Percentiles rank a stretch among this genome's conserved stretches.
These are phyloP conservation scores for Hsuehochloa calcarea DNA, from an alignment of 176 grass and related monocot species.

Conservation along the genomic window DNA sequence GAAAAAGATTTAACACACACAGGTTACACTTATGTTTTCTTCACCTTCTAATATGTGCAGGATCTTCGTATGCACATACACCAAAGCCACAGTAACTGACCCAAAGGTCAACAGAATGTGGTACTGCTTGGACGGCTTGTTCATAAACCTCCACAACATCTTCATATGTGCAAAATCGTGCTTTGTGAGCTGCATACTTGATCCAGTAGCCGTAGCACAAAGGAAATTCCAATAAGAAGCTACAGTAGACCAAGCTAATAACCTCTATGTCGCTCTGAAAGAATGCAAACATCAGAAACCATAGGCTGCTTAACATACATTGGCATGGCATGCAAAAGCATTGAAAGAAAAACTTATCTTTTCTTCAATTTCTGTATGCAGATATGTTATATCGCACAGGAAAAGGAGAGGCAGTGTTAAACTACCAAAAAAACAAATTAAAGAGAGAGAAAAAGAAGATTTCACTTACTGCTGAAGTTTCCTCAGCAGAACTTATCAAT, in stretches of 20 bases:
- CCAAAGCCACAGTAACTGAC: conserved; percentile 79
- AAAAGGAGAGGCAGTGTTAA: conserved; percentile 17
- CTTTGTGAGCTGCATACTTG: conserved; percentile 71
- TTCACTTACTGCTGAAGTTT: conserved; percentile 56
- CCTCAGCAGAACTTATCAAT: conserved; percentile 52
- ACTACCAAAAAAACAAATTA: conserved; percentile 23
- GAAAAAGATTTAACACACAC: background rate
- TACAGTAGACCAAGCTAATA: conserved; percentile 61
- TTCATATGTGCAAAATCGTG: conserved; percentile 47
- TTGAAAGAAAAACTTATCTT: conserved; percentile 21
- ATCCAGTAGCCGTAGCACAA: conserved; percentile 85
- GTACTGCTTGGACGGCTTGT: conserved; percentile 58
- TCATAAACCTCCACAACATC: conserved; percentile 67
- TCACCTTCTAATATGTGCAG: conserved; percentile 82
- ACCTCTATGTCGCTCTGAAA: conserved; percentile 65
- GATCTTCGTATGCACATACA: conserved; percentile 62
- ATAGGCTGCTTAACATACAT: conserved; percentile 22
- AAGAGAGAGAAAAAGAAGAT: conserved; percentile 12
- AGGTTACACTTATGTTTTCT: conserved; percentile 7
- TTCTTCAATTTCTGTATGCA: background rate
- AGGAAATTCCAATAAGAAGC: conserved; percentile 77
- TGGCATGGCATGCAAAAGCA: background rate
- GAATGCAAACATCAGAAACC: conserved; percentile 36
- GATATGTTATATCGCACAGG: background rate
- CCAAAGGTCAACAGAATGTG: conserved; percentile 77